Conservation (phyloP, 768 basidiomycete genomes). For the Ephemerocybe angulata region DNA sequence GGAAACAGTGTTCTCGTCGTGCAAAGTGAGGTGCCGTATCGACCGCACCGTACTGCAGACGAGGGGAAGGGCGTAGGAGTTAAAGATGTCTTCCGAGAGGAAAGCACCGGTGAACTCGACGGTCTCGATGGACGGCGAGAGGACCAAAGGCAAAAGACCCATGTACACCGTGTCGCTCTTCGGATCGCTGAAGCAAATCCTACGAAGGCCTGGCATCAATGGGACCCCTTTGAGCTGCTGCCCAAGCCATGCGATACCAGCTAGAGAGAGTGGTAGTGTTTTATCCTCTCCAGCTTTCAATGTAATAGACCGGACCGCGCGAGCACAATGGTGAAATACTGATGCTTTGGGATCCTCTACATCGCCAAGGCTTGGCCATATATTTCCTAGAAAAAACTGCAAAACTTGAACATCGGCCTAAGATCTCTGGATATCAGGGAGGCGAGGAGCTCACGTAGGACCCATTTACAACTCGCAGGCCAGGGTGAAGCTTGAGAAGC, state of each 20-base stretch:
- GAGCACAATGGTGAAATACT: not conserved
- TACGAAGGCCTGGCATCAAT: not conserved
- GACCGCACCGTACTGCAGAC: not conserved
- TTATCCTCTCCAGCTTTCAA: not conserved
- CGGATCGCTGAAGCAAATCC: not conserved
- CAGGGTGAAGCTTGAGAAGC: slow-evolving; percentile 6
- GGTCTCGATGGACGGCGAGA: not conserved
- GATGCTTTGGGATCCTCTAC: not conserved
- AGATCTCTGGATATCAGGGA: not conserved
- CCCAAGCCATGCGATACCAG: not conserved
- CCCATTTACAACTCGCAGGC: not conserved
- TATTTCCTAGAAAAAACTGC: slow-evolving; percentile 1
- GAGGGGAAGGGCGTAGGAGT: not conserved
- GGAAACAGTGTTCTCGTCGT: not conserved
- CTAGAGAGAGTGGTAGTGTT: not conserved
- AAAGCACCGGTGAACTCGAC: not conserved
- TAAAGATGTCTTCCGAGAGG: not conserved
- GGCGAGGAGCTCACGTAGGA: not conserved
- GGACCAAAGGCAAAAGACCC: not conserved
- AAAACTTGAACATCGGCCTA: not conserved
- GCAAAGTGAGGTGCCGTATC: not conserved
- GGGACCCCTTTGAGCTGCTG: not conserved
- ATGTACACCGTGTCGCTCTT: not conserved
- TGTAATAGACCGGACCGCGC: not conserved
- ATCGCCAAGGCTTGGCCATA: too few relatives aligned